These are phyloP conservation scores for Dactylonectria estremocensis DNA, from an alignment of 2,329 filamentous ascomycete species.

Conservation along the genomic window DNA sequence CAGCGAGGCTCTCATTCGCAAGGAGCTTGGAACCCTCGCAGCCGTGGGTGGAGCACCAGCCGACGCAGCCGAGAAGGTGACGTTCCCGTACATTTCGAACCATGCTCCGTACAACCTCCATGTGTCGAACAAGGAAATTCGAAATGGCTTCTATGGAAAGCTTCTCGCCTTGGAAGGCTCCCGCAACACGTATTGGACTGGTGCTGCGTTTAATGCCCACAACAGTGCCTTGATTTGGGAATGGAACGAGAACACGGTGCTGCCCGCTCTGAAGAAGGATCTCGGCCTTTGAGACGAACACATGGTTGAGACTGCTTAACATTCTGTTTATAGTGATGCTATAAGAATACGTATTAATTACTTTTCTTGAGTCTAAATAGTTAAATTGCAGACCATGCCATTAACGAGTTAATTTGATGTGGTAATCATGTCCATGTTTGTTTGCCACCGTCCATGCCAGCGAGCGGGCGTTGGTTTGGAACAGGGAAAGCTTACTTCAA, in stretches of 20 bases:
- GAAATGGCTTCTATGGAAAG: slow-evolving; percentile 29
- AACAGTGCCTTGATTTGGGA: slow-evolving; percentile 21
- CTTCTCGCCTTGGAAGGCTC: slow-evolving; percentile 31
- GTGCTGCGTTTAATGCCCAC: slow-evolving; percentile 21
- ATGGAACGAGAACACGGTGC: not conserved
- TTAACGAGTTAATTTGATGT: too few relatives aligned
- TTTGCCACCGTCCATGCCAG: too few relatives aligned
- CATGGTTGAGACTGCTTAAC: too few relatives aligned
- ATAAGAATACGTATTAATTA: too few relatives aligned
- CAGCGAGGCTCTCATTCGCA: slow-evolving; percentile 21
- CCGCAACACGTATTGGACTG: slow-evolving; percentile 41
- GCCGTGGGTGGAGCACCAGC: not conserved
- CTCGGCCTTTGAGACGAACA: too few relatives aligned
- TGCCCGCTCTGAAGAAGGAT: too few relatives aligned
- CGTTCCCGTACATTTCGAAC: slow-evolving; percentile 24
- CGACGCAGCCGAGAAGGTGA: not conserved
- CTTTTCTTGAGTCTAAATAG: too few relatives aligned
- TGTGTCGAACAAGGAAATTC: slow-evolving; percentile 22
- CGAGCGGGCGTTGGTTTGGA: too few relatives aligned
- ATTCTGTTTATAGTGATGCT: too few relatives aligned
- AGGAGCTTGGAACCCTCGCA: slow-evolving; percentile 28
- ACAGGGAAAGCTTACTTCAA: too few relatives aligned
- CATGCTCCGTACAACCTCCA: slow-evolving; percentile 39
- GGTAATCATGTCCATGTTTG: too few relatives aligned
- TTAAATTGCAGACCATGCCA: too few relatives aligned